Conservation (phyloP, 75 land plant genomes). For the Chamaecyparis obtusa region DNA sequence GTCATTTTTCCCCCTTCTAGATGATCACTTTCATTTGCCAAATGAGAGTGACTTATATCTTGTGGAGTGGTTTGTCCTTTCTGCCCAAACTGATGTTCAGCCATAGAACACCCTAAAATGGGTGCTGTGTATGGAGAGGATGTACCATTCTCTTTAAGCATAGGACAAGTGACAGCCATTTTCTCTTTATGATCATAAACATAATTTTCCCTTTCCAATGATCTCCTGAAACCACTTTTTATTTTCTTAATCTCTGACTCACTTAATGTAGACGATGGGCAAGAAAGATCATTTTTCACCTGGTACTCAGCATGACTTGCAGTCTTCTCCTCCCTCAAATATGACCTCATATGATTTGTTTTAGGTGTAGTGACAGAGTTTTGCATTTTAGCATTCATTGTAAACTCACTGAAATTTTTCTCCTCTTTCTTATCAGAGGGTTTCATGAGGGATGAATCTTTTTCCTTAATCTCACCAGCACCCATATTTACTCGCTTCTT, state of each 20-base stretch:
- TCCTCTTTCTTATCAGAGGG: conserved; percentile 3
- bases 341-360: background rate
- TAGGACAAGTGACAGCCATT: background rate
- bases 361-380: background rate
- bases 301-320: conserved; percentile 11
- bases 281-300: conserved; percentile 2
- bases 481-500: background rate
- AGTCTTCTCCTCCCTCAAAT: background rate
- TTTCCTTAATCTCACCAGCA: background rate
- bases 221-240: background rate
- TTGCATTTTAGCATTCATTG: background rate
- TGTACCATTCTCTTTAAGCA: background rate
- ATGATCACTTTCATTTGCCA: background rate
- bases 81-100: background rate
- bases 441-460: background rate
- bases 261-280: background rate
- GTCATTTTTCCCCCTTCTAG: background rate
- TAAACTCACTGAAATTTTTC: background rate
- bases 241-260: conserved; percentile 10
- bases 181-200: background rate
- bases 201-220: background rate
- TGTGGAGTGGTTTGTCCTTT: background rate
- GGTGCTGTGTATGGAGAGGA: background rate
- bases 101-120: background rate
- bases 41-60: background rate